Conservation (phyloP, 192 early-diverging fungal genomes). For the Funneliformis geosporum region DNA sequence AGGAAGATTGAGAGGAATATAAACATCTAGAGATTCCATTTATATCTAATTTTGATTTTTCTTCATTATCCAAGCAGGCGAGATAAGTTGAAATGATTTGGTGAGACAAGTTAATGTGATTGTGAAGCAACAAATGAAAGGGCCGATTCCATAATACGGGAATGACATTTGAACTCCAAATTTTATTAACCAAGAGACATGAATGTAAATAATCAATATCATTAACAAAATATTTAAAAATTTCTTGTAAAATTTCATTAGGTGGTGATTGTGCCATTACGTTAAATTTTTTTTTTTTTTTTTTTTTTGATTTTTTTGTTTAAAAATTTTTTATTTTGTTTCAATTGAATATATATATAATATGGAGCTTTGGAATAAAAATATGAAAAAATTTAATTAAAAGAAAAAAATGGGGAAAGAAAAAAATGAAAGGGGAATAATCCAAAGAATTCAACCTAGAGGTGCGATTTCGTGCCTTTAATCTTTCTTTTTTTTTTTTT, state of each 20-base stretch:
- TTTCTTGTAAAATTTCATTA: not conserved
- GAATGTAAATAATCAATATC: conserved; percentile 3
- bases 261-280: not conserved
- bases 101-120: not conserved
- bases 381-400: not conserved
- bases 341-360: not conserved
- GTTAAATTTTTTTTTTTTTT: not conserved
- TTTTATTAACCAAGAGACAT: conserved; percentile 11
- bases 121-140: not conserved
- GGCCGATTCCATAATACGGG: conserved; percentile 9
- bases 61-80: not conserved
- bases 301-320: not conserved
- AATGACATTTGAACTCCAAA: conserved; percentile 11
- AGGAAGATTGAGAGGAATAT: not conserved
- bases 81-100: conserved; percentile 1
- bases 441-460: not conserved
- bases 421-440: not conserved
- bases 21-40: not conserved
- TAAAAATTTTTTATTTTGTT: not conserved
- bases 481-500: not conserved
- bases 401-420: not conserved
- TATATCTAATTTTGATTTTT: not conserved
- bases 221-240: not conserved
- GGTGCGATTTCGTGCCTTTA: not conserved
- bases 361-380: not conserved